Evolutionary conservation across 2,329 filamentous ascomycete species (phyloP).

Genomic region (Neofusicoccum kwambonambiense): DNA sequence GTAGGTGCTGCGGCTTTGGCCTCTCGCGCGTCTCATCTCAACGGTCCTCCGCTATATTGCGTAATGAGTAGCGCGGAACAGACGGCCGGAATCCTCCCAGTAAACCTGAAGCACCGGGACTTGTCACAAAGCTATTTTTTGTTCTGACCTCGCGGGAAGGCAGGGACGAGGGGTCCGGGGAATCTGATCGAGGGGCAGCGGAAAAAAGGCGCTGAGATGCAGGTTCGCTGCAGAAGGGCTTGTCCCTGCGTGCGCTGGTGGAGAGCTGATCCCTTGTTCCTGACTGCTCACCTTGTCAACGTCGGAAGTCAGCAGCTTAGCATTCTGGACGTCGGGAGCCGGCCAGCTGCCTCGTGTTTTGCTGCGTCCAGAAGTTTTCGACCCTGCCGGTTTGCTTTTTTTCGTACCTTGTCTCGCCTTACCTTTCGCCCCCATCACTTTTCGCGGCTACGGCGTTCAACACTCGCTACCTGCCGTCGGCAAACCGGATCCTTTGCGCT

Average conservation of each 20-base stretch:
- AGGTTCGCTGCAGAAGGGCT: slow-evolving; percentile 4
- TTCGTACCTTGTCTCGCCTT: neutral
- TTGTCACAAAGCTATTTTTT: neutral
- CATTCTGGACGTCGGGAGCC: neutral
- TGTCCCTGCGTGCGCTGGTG: slow-evolving; percentile 1
- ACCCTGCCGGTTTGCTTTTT: slow-evolving; percentile 1
- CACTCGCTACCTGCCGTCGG: neutral
- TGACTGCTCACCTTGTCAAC: neutral
- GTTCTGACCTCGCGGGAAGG: neutral
- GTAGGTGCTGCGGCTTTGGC: neutral
- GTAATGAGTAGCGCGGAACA: neutral
- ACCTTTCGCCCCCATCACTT: neutral
- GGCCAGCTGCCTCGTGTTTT: neutral
- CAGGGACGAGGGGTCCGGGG: neutral
- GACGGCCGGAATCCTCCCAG: neutral
- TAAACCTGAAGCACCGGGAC: slow-evolving; percentile 8
- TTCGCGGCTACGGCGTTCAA: neutral
- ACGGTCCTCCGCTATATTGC: slow-evolving; percentile 2
- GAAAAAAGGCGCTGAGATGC: neutral
- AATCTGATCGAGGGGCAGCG: neutral
- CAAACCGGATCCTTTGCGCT: neutral
- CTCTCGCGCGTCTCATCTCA: slow-evolving; percentile 4
- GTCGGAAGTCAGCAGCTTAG: neutral
- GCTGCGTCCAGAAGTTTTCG: neutral
- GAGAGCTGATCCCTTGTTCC: neutral